Base-by-base conservation (phyloP, 805 yeast genomes). In the Teunomyces kruisii region DNA sequence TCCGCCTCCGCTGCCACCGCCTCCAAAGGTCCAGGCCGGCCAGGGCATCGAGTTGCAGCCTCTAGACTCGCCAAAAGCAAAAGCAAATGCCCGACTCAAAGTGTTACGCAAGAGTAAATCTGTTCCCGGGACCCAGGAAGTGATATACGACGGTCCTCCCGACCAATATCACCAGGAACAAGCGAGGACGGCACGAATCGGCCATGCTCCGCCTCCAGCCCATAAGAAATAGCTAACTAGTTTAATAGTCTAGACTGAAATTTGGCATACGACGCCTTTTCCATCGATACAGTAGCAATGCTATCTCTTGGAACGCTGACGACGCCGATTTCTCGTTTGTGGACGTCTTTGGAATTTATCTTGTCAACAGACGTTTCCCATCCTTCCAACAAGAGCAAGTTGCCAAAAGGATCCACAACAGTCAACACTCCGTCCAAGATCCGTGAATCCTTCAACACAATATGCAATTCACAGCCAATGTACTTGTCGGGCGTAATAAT, bases 391-490 rank as follows among this genome's bases (percentile, higher is more conserved):
- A 72, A 42, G 9, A 72, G 55, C 38, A 72, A 45, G 49, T 72
- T 70, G 3, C 77, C 77, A 54, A 69, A 72, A 1, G 75, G 74
- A 47, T 72, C 77, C 12, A 71, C 62, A 1, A 64, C 75, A 0
- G 74, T 62, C 39, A 72, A 56, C 2, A 64, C 49, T 1, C 77
- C 77, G 14, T 64, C 68, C n/a, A 72, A 47, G 4, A 55, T 49
- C 17, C 76, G 50, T 8, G 57, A 48, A 45, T 72, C 75, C 1
- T 48, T 50, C 29, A 69, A 53, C 14, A 51, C 47, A 13, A 72
- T 46, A 19, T 56, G 53, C 29, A 72, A 50, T 31, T 46, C 56
- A 22, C 60, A 38, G 12, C 75, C 76, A 26, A 71, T 65, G 47
- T 58, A 68, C 42, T 47, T 46, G 13, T 53, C 53, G 17, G 68